phyloP scores from a whole-genome alignment of 2,329 filamentous ascomycete species.

The Alternaria ethzedia region DNA sequence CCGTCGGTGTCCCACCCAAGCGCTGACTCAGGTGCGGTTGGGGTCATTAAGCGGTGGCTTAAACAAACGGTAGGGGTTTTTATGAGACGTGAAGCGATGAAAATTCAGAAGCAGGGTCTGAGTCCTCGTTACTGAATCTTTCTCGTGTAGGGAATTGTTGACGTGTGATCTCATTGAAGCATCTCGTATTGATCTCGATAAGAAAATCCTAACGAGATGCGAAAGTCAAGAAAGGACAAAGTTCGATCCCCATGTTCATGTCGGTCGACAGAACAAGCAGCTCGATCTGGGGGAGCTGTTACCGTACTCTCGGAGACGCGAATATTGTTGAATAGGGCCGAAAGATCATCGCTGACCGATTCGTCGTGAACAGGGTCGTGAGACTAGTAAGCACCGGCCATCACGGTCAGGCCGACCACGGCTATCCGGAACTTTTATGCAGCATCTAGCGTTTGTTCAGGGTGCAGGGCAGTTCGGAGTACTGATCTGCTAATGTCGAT shows the following conservation, averaged over 20 bases:
- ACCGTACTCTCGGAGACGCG: neutral
- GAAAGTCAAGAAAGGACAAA: neutral
- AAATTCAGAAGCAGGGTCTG: neutral
- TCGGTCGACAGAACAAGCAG: neutral
- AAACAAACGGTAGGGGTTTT: neutral
- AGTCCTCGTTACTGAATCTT: neutral
- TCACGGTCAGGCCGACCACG: neutral
- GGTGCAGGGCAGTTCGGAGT: neutral
- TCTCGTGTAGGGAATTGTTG: neutral
- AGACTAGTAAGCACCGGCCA: neutral
- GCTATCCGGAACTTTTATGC: neutral
- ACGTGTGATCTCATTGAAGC: neutral
- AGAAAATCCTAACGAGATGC: neutral
- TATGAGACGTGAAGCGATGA: neutral
- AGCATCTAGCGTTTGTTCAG: neutral
- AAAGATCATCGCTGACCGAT: neutral
- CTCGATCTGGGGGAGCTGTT: neutral
- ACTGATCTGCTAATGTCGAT: slow-evolving; percentile 4
- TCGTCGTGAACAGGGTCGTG: neutral
- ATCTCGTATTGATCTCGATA: neutral
- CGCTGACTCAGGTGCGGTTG: neutral
- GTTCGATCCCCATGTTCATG: neutral
- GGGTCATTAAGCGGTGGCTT: neutral
- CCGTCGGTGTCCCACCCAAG: neutral
- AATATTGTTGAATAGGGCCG: neutral